Evolutionary conservation across 208 protist genomes (phyloP).

Genomic region (Acanthamoeba sp.): DNA sequence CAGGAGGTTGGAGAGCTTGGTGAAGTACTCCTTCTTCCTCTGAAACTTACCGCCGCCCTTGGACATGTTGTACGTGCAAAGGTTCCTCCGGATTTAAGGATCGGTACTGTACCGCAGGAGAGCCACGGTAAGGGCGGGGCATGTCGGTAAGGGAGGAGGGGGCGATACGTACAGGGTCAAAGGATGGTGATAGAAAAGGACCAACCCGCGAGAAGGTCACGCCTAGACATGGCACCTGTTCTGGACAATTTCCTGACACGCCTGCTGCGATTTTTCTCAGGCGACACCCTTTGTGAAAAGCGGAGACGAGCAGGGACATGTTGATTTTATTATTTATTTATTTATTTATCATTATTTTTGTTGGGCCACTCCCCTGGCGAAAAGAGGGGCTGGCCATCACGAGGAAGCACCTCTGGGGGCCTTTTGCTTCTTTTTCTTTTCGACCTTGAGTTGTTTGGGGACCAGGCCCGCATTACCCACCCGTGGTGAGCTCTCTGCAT

Average conservation of each 20-base stretch:
- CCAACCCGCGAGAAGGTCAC: background rate
- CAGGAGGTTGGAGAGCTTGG: constrained; percentile 94
- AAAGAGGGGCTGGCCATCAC: no score
- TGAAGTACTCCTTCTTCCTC: constrained; percentile 93
- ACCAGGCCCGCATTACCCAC: constrained; percentile 48
- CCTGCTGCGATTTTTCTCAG: background rate
- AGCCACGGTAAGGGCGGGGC: background rate
- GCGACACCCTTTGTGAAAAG: no score
- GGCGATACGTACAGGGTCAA: background rate
- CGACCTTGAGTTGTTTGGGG: constrained; percentile 59
- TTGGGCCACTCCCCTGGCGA: background rate
- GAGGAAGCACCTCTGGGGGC: background rate
- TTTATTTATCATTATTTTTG: background rate
- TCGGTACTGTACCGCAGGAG: background rate
- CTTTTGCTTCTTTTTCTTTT: background rate
- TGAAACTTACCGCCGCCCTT: constrained; percentile 61
- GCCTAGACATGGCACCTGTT: background rate
- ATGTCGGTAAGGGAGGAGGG: background rate
- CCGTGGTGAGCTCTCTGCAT: background rate
- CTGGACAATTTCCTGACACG: background rate
- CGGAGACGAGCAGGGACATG: no score
- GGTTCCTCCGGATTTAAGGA: constrained; percentile 65
- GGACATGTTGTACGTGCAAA: constrained; percentile 68
- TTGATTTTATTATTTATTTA: background rate
- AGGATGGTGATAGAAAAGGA: constrained; percentile 4